Evolutionary conservation across 305 asterid species (phyloP), one percentile per base, ranked within the genome.

Genomic region (Rubia balearica): DNA sequence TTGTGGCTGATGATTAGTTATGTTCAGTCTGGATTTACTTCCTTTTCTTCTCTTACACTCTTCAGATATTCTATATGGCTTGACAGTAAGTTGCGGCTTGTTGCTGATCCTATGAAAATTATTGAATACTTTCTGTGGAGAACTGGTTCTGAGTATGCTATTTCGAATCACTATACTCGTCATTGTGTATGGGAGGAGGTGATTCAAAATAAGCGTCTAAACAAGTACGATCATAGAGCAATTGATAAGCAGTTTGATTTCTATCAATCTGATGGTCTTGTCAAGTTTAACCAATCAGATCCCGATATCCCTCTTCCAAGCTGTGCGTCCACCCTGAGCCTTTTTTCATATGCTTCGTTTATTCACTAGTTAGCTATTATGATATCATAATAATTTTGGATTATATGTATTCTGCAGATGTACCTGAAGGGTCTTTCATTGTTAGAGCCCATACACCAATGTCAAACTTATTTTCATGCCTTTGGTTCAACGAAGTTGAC

Each of bases 171-270:
- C 78, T 92, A 92, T 76, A 78, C 83, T 16, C 96, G 96, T 73
- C 98, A 87, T 71, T 92, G 98, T 78, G 97, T 92, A 67, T 90
- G 96, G 97, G 97, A 92, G 70, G 98, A 92, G 80, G 96, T 90
- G 38, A 78, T 90, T 79, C 98, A 92, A 73, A 92, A 92, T 78
- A 92, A 92, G 79, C 84, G 91, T 79, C 83, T 92, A 63, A 89
- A 90, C 76, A 92, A 92, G 88, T 92, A 89, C 81, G 85, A 89
- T 75, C 96, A 84, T 80, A 70, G 93, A 16, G 90, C 88, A 71
- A 87, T 90, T 66, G 96, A 92, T 66, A 93, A 92, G 74, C 97
- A 90, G 84, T 90, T 90, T 73, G 79, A 81, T 75, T 71, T 83
- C 46, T 92, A 92, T 79, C 94, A 81, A 78, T 85, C 89, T 61